Conservation (phyloP, 495 filamentous ascomycete genomes). For the Haplographium delicatum region DNA sequence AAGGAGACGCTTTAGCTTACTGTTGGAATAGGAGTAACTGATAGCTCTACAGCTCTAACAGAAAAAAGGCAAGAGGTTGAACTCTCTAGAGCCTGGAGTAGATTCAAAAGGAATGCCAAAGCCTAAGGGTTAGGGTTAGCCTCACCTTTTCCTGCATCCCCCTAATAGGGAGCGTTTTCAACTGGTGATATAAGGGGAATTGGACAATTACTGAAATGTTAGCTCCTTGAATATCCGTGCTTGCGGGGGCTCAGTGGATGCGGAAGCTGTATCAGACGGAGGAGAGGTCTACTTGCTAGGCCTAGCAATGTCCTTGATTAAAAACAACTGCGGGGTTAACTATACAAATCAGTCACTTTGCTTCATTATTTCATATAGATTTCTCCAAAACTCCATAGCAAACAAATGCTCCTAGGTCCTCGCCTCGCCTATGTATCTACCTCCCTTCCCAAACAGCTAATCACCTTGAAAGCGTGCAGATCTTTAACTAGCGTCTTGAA, state of each 20-base stretch:
- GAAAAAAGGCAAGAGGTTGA: no score
- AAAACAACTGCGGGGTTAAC: slow-evolving; percentile 14
- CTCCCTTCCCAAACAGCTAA: slow-evolving; percentile 17
- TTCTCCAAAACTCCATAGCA: slow-evolving; percentile 1
- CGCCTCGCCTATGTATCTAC: slow-evolving; percentile 16
- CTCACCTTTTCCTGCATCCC: no score
- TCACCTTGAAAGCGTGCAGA: slow-evolving; percentile 17
- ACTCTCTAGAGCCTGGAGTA: no score
- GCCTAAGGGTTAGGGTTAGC: no score
- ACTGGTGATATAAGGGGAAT: slow-evolving; percentile 3
- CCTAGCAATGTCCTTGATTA: slow-evolving; percentile 13
- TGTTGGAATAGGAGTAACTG: no score
- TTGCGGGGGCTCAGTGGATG: slow-evolving; percentile 14
- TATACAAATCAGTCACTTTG: slow-evolving; percentile 10
- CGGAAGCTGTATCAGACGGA: slow-evolving; percentile 12
- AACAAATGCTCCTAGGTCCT: slow-evolving; percentile 17
- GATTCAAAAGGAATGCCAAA: no score
- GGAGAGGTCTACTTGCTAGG: slow-evolving; percentile 14
- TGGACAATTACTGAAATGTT: slow-evolving; percentile 12
- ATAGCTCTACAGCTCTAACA: no score
- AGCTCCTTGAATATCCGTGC: slow-evolving; percentile 12
- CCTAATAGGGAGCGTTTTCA: not conserved
- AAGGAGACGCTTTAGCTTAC: no score
- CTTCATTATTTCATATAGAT: slow-evolving; percentile 1
- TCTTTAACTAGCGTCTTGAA: slow-evolving; percentile 22